These are phyloP conservation scores for Paratrypanosoma confusum DNA, from an alignment of 208 protist species.

Conservation along the genomic window DNA sequence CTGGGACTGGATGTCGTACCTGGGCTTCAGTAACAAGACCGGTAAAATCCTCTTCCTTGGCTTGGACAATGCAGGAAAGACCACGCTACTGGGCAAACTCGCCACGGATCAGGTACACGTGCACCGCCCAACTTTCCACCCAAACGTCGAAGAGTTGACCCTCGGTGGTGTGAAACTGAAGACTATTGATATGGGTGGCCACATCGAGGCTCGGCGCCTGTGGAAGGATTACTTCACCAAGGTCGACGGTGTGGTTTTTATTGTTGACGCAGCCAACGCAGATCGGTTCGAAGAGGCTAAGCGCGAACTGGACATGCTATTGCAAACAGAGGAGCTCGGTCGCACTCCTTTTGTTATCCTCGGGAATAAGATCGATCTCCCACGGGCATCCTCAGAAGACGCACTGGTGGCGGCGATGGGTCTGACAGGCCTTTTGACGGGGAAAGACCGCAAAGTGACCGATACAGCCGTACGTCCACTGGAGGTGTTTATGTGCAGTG, in stretches of 20 bases:
- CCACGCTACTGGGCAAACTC: slow-evolving; percentile 96
- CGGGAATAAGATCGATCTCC: slow-evolving; percentile 99
- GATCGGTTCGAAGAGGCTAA: slow-evolving; percentile 95
- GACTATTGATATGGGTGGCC: slow-evolving; percentile 99
- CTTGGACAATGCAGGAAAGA: slow-evolving; percentile 99
- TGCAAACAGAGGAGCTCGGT: slow-evolving; percentile 89
- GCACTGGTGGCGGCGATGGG: slow-evolving; percentile 90
- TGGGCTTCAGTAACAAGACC: slow-evolving; percentile 83
- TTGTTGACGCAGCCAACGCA: slow-evolving; percentile 95
- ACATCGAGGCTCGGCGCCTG: slow-evolving; percentile 92
- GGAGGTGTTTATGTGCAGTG: slow-evolving; percentile 99
- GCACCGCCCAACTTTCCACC: slow-evolving; percentile 84
- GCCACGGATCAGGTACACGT: slow-evolving; percentile 84
- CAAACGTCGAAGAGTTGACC: slow-evolving; percentile 95
- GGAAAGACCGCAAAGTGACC: slow-evolving; percentile 86
- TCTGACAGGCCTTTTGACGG: slow-evolving; percentile 85
- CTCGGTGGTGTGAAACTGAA: slow-evolving; percentile 98
- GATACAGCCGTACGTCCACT: slow-evolving; percentile 89
- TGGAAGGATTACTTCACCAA: slow-evolving; percentile 99
- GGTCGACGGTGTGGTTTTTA: slow-evolving; percentile 98
- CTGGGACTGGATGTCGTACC: slow-evolving; percentile 85
- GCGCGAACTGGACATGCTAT: slow-evolving; percentile 95
- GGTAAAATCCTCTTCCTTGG: slow-evolving; percentile 99
- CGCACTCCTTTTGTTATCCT: slow-evolving; percentile 98
- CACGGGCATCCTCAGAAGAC: slow-evolving; percentile 89